Percentiles rank a stretch among this genome's conserved stretches.
Evolutionary conservation across 768 basidiomycete species (phyloP).

Genomic region (Tremella fuciformis): DNA sequence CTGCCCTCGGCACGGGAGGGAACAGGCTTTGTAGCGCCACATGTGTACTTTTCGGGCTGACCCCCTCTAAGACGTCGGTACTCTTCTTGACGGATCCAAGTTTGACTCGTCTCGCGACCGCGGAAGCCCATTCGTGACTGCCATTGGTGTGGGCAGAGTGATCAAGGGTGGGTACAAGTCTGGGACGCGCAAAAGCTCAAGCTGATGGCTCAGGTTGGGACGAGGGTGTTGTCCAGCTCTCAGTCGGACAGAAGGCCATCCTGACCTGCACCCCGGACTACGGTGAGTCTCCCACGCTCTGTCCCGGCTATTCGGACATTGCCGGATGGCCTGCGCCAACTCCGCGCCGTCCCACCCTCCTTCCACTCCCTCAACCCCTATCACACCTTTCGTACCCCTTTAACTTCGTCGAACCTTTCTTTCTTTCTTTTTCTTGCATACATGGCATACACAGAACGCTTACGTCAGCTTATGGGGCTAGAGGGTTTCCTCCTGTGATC

Average conservation of each 20-base stretch:
- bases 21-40: neutral
- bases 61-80: constrained; percentile 46
- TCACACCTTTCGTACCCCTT: no score
- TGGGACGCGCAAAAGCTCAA: no score
- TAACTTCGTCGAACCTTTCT: no score
- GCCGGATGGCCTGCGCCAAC: no score
- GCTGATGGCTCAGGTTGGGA: no score
- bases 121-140: constrained; percentile 2
- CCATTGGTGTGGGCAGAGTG: constrained; percentile 43
- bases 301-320: no score
- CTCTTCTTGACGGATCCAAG: constrained; percentile 51
- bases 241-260: constrained; percentile 52
- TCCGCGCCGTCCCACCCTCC: no score
- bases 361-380: no score
- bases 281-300: no score
- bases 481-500: constrained; percentile 53
- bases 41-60: neutral
- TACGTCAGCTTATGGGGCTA: constrained; percentile 34
- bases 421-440: no score
- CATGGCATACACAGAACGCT: no score
- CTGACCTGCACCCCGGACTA: constrained; percentile 52
- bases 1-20: neutral
- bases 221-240: constrained; percentile 51
- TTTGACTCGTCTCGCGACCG: constrained; percentile 51
- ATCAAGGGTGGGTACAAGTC: no score